Percentiles rank a stretch among this genome's conserved stretches.
Evolutionary conservation across 1,284 basidiomycete genomes (phyloP).

Genomic region (Macrocystidia cucumis): DNA sequence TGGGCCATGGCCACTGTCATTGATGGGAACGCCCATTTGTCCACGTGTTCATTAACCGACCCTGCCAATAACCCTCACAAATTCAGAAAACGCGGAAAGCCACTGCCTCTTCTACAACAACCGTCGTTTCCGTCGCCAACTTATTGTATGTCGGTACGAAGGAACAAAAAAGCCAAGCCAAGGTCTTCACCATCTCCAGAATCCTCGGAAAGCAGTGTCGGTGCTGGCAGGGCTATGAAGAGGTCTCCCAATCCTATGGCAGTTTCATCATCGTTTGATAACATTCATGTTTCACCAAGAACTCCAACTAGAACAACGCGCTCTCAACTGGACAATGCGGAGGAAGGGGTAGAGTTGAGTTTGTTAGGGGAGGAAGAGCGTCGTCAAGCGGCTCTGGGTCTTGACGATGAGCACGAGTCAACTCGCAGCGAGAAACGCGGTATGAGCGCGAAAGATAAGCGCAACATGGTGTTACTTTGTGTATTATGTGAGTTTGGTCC

Average conservation of each 20-base stretch:
- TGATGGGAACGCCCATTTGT: too few relatives aligned
- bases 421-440: conserved; percentile 31
- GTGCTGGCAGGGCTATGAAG: conserved; percentile 29
- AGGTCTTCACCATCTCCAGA: conserved; percentile 11
- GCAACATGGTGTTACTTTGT: conserved; percentile 82
- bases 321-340: conserved; percentile 24
- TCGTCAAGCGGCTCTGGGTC: conserved; percentile 33
- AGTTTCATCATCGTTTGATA: conserved; percentile 48
- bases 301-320: conserved; percentile 38
- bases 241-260: conserved; percentile 27
- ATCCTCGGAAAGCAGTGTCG: conserved; percentile 16
- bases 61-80: too few relatives aligned
- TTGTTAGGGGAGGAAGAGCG: conserved; percentile 55
- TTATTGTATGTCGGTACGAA: conserved; percentile 21
- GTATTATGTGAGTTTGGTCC: conserved; percentile 71
- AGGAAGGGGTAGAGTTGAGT: conserved; percentile 58
- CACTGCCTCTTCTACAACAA: background rate
- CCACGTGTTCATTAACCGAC: too few relatives aligned
- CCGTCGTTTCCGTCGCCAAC: background rate
- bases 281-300: conserved; percentile 58
- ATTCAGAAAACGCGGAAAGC: too few relatives aligned
- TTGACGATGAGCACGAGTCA: conserved; percentile 23
- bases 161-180: conserved; percentile 19
- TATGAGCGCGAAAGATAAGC: conserved; percentile 71
- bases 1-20: too few relatives aligned